Conservation (phyloP, 2,329 filamentous ascomycete genomes). For the Diaporthe amygdali region DNA sequence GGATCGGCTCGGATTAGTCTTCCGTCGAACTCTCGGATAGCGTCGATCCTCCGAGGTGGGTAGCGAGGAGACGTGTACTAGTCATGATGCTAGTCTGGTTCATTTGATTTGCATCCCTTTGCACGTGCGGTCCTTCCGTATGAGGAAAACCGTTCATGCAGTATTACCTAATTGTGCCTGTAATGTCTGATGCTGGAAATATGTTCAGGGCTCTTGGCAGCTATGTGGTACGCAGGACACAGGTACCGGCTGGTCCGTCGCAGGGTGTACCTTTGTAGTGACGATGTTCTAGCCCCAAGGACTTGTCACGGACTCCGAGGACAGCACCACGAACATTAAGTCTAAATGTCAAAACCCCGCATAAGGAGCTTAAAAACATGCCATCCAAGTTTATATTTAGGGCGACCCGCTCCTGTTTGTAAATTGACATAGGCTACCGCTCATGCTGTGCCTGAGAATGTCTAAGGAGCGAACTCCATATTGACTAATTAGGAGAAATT, state of each 20-base stretch:
- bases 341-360: background rate
- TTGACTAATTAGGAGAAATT: accelerated
- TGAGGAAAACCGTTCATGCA: background rate
- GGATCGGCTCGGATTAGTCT: background rate
- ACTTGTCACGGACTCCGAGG: background rate
- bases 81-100: slow-evolving; percentile 5
- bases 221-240: background rate
- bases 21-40: background rate
- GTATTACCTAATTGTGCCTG: slow-evolving; percentile 1
- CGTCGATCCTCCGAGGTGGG: background rate
- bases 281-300: background rate
- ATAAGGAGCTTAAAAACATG: background rate
- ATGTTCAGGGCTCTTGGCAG: background rate
- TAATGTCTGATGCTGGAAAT: background rate
- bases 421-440: background rate
- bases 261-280: background rate
- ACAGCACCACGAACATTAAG: no score
- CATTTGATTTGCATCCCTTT: background rate
- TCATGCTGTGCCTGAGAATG: background rate
- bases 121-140: background rate
- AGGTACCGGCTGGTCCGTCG: background rate
- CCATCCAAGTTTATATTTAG: background rate
- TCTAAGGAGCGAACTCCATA: background rate
- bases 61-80: background rate
- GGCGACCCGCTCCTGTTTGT: no score